These are phyloP conservation scores for Bassia scoparia DNA, from an alignment of 148 eudicot species.

Conservation along the genomic window DNA sequence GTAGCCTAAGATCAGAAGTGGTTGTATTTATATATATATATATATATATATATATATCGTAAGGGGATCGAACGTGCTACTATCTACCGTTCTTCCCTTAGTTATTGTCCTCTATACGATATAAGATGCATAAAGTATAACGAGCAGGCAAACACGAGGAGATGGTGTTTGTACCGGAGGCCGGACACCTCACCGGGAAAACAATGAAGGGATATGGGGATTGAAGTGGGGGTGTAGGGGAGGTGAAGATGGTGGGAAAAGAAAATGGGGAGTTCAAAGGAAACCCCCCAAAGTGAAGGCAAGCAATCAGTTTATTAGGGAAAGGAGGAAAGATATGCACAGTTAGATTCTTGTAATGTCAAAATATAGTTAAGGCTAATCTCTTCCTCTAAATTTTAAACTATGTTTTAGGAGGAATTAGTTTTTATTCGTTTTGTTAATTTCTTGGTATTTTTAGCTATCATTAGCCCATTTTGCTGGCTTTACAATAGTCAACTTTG, in stretches of 20 bases:
- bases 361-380: constrained; percentile 19
- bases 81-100: not conserved
- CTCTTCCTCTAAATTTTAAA: constrained; percentile 20
- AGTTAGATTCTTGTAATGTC: constrained; percentile 28
- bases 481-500: not conserved
- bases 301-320: constrained; percentile 22
- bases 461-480: not conserved
- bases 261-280: constrained; percentile 32
- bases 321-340: constrained; percentile 7
- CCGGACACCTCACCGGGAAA: constrained; percentile 24
- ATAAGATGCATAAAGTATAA: not conserved
- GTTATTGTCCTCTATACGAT: not conserved
- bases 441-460: constrained; percentile 14
- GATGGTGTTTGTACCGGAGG: constrained; percentile 24
- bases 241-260: constrained; percentile 5
- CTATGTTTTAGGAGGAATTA: constrained; percentile 8
- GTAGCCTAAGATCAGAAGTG: no score
- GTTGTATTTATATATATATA: no score
- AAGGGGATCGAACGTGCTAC: no score
- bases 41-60: no score
- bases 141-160: not conserved
- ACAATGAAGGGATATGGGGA: not conserved
- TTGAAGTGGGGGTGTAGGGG: not conserved
- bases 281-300: constrained; percentile 33
- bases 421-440: not conserved